These are phyloP conservation scores for Irineochytrium annulatum DNA, from an alignment of 192 early-diverging fungal species.

Conservation along the genomic window DNA sequence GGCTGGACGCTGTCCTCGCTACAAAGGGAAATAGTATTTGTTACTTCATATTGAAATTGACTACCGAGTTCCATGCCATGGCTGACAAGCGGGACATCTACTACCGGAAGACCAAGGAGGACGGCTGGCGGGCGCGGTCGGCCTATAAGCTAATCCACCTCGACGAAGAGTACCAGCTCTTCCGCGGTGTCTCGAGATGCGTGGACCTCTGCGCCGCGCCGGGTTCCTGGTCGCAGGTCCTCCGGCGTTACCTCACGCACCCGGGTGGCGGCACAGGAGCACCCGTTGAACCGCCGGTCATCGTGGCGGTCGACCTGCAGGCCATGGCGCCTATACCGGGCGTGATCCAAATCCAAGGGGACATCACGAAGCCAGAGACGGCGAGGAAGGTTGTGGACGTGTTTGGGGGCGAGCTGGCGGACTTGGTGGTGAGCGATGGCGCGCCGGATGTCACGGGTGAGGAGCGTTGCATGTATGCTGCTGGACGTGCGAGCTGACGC, in stretches of 20 bases:
- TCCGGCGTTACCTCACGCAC: conserved; percentile 16
- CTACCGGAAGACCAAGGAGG: conserved; percentile 95
- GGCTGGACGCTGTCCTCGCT: no score
- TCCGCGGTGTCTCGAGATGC: conserved; percentile 74
- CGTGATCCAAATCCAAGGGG: conserved; percentile 94
- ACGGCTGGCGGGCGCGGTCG: conserved; percentile 93
- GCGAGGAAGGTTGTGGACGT: conserved; percentile 85
- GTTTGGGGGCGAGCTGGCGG: conserved; percentile 84
- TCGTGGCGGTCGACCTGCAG: conserved; percentile 94
- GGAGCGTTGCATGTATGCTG: no score
- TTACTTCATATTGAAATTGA: no score
- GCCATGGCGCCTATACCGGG: conserved; percentile 92
- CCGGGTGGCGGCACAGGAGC: neutral
- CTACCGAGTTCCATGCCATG: no score
- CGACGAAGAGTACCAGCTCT: conserved; percentile 91
- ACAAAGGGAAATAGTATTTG: no score
- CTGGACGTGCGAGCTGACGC: no score
- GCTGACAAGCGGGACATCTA: conserved; percentile 79
- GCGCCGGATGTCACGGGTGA: conserved; percentile 70
- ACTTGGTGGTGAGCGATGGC: conserved; percentile 83
- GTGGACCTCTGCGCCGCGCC: conserved; percentile 98
- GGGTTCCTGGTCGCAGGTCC: conserved; percentile 96
- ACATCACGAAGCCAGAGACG: conserved; percentile 93
- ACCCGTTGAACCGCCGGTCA: conserved; percentile 60
- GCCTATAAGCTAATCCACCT: conserved; percentile 97